phyloP scores from a whole-genome alignment of 1,139 yeast genomes.

The Geotrichum bryndzae region DNA sequence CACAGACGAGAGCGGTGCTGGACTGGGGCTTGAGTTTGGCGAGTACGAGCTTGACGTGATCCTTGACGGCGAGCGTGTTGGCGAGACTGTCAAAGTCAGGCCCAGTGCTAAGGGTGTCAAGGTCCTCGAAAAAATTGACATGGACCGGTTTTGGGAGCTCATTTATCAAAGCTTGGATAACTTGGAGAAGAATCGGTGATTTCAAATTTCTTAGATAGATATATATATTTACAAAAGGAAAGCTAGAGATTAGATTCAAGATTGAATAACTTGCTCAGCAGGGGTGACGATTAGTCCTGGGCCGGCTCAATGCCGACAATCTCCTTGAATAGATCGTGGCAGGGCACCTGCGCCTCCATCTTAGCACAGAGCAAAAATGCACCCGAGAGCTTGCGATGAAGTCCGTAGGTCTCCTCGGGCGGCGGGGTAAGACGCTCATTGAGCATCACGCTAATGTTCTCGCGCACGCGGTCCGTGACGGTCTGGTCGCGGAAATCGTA shows the following conservation, averaged over 20 bases:
- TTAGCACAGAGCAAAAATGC: constrained; percentile 86
- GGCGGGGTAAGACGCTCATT: constrained; percentile 92
- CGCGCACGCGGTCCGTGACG: constrained; percentile 85
- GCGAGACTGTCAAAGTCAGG: constrained; percentile 25
- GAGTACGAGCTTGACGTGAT: constrained; percentile 37
- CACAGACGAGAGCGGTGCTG: constrained; percentile 37
- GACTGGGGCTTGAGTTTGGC: constrained; percentile 26
- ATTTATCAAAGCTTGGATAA: constrained; percentile 41
- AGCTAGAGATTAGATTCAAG: background rate
- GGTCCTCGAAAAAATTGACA: constrained; percentile 44
- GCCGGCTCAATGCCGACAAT: constrained; percentile 46
- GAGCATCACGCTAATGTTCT: constrained; percentile 80
- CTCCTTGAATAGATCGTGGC: constrained; percentile 70
- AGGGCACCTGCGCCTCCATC: constrained; percentile 75
- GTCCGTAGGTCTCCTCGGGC: constrained; percentile 93
- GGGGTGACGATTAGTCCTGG: background rate
- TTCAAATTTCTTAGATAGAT: constrained; percentile 19
- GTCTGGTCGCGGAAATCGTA: constrained; percentile 75
- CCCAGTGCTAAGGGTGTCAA: constrained; percentile 39
- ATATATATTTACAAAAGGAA: background rate
- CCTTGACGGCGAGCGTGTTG: constrained; percentile 33
- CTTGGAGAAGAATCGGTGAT: constrained; percentile 20
- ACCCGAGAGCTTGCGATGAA: constrained; percentile 92
- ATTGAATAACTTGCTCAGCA: background rate
- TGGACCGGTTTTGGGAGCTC: constrained; percentile 49